Percentiles rank a stretch among this genome's conserved stretches.
These are phyloP conservation scores for Lachnellula subtilissima DNA, from an alignment of 2,329 filamentous ascomycete species.

Conservation along the genomic window DNA sequence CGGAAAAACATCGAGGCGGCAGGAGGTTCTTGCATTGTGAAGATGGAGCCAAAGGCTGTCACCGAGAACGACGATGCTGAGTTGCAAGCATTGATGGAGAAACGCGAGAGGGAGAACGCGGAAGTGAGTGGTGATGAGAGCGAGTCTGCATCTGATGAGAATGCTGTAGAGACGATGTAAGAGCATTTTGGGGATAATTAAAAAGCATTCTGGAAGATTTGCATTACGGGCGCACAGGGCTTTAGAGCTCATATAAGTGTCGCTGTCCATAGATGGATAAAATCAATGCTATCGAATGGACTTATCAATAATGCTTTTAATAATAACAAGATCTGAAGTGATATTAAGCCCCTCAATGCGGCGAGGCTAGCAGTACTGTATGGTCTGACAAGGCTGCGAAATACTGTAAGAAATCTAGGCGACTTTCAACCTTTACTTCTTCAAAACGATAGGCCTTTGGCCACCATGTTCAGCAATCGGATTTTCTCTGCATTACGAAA, in stretches of 20 bases:
- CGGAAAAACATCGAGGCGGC: slow-evolving; percentile 71
- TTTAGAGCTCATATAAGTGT: slow-evolving; percentile 14
- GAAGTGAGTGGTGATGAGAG: slow-evolving; percentile 98
- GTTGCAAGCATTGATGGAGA: slow-evolving; percentile 97
- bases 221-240: slow-evolving; percentile 30
- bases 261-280: slow-evolving; percentile 6
- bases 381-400: slow-evolving; percentile 6
- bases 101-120: slow-evolving; percentile 95
- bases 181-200: slow-evolving; percentile 14
- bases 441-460: not conserved
- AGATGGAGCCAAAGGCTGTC: slow-evolving; percentile 99
- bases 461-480: slow-evolving; percentile 19
- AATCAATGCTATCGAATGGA: not conserved
- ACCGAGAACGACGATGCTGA: slow-evolving; percentile 98
- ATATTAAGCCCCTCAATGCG: not conserved
- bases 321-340: not conserved
- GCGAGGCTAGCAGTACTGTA: slow-evolving; percentile 5
- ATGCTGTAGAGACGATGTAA: slow-evolving; percentile 55
- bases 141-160: slow-evolving; percentile 91
- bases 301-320: not conserved
- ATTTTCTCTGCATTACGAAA: slow-evolving; percentile 19
- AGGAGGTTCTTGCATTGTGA: slow-evolving; percentile 78
- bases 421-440: not conserved
- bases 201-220: slow-evolving; percentile 29
- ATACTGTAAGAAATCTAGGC: not conserved